Evolutionary conservation across 2,329 filamentous ascomycete genomes (phyloP), one percentile per base, ranked within the genome.

Genomic region (Aureobasidium sp.): DNA sequence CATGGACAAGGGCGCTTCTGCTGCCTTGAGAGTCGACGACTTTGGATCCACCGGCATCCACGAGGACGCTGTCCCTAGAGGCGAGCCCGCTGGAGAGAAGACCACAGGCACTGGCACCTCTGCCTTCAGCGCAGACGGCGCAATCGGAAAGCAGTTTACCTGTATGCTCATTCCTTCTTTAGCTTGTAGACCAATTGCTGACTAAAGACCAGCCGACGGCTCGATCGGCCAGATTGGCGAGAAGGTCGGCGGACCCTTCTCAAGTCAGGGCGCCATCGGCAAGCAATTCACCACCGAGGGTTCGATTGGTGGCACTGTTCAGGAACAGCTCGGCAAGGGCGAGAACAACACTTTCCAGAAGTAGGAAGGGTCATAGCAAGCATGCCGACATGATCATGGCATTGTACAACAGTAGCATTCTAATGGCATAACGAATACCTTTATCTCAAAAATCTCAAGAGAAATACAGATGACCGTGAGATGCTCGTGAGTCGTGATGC

Each of bases 231-330:
- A 72, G 5, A 69, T 69, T 1, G 75, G 68, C 7, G 68, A 76
- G 63, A 72, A 72, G 63, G 57, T 77, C 22, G 75, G 74, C 11
- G 75, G 75, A 1, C 73, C 73, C 1, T 70, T 77, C 25, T 68
- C 71, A 34, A 69, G 68, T 34, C 57, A 72, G 27, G 74, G 75
- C 3, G 67, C 66, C 22, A 71, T 76, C 58, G 74, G 73, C 6
- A 34, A 34, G 31, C 31, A 34, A 34, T 34, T 34, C 31, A 34
- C 31, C 9, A 34, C 31, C 31, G 31, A 72, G 27, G 74, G 75
- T 3, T 67, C 66, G n/a, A 71, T 76, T 58, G 74, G 73, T 8
- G 73, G 71, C 2, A 68, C 65, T n/a, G 68, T 74, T 12, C 71
- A 76, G 64, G 66, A 73, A 62, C 70, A 67, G 31, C 58, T 75